Evolutionary conservation across 176 grass and related monocot species (phyloP).

Genomic region (Lolium multiflorum): DNA sequence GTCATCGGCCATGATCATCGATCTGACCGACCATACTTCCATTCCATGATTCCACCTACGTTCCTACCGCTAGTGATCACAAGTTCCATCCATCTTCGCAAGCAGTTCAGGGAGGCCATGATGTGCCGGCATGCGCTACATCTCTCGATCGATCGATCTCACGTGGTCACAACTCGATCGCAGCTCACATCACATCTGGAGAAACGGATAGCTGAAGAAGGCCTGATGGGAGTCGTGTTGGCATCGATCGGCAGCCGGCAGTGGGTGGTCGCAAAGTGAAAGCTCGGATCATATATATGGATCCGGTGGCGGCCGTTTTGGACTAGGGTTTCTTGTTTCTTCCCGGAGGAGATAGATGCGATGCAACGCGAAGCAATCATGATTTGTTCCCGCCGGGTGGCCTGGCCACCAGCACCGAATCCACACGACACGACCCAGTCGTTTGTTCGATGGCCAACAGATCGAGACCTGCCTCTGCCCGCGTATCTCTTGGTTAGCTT

Average conservation of each 20-base stretch:
- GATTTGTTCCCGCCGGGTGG: background rate
- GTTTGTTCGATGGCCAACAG: background rate
- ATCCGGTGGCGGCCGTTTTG: background rate
- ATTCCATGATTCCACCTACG: background rate
- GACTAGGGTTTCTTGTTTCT: slow-evolving; percentile 20
- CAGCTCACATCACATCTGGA: slow-evolving; percentile 14
- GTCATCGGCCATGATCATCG: slow-evolving; percentile 28
- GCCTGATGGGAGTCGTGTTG: background rate
- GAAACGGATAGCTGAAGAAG: background rate
- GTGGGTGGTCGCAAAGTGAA: background rate
- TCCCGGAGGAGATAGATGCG: slow-evolving; percentile 28
- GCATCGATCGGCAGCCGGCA: background rate
- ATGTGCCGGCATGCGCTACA: background rate
- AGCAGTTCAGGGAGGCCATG: background rate
- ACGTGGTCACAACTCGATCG: background rate
- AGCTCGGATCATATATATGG: too few species aligned
- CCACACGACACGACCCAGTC: background rate
- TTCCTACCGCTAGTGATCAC: background rate
- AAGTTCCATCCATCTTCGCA: background rate
- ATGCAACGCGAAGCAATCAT: slow-evolving; percentile 26
- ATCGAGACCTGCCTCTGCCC: background rate
- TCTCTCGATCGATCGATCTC: background rate
- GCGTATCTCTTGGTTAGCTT: background rate
- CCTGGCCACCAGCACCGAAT: slow-evolving; percentile 32
- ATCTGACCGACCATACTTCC: background rate